Base-by-base conservation (phyloP, 2,329 filamentous ascomycete species). In the Corinectria fuckeliana region DNA sequence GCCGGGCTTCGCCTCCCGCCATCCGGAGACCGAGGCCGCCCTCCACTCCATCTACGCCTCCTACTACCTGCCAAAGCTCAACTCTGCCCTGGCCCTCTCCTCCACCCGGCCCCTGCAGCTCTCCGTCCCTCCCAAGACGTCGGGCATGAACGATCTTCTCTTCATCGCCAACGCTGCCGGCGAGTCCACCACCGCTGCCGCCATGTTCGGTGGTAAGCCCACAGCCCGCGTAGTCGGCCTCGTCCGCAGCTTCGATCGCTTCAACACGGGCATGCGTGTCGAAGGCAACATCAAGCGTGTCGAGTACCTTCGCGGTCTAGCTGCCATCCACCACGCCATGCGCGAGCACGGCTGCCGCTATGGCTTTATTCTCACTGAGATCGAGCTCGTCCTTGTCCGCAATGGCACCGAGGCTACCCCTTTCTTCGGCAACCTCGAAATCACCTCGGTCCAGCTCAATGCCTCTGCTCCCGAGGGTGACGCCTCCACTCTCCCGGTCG, bases 311-410 rank as follows among this genome's bases (percentile, higher is more conserved):
- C 89, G 91, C 50, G 92, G 92, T 1, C 86, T 98, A 5, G 85
- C 93, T 0, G 92, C 96, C 69, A 81, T 97, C 42, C 94, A 98
- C 77, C 87, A 91, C 73, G 88, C 89, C 72, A 97, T 97, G 92
- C 92, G 94, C 75, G 92, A 96, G 78, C 91, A 97, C 78, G 88
- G 89, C 66, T 96, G 92, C 74, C 89, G 94, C 59, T 98, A 97
- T 76, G 94, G 94, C 54, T 98, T 97, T 81, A 94, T 98, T 76
- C 88, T 97, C 72, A 97, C 92, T 1, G 94, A 97, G 78, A 97
- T 97, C 69, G 94, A 98, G 78, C 88, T 97, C 8, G 89, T 97
- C 36, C 88, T 95, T 68, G 92, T 97, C 1, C 91, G 93, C 70
- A 91, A 91, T 66, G 93, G 93, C 51, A 85, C 74, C 67, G 89